Percentiles rank a stretch among this genome's conserved stretches.
Conservation (phyloP, 2,329 filamentous ascomycete species). For the Fusarium sp. region DNA sequence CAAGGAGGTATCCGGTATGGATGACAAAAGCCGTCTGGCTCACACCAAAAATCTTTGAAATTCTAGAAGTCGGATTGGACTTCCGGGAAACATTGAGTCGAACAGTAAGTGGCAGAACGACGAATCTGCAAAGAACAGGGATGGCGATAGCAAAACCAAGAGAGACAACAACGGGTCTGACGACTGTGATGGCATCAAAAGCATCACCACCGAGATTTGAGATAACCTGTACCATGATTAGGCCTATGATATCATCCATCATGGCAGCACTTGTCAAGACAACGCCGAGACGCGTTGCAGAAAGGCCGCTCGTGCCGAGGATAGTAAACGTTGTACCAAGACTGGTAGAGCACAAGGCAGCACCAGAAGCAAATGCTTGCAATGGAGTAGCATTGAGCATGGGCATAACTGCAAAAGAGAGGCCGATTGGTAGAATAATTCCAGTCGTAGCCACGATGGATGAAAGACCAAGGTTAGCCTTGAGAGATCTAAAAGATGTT, state of each 20-base stretch:
- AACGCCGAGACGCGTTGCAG: conserved; percentile 60
- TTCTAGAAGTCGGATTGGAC: conserved; percentile 19
- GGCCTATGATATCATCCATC: conserved; percentile 81
- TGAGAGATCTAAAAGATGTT: conserved; percentile 51
- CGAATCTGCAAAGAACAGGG: conserved; percentile 57
- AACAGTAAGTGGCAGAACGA: conserved; percentile 54
- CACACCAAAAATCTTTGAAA: conserved; percentile 41
- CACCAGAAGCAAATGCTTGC: conserved; percentile 77
- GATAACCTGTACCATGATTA: conserved; percentile 82
- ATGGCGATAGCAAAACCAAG: conserved; percentile 60
- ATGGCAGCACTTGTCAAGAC: conserved; percentile 79
- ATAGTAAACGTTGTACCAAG: conserved; percentile 75
- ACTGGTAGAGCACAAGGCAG: conserved; percentile 77
- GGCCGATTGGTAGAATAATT: conserved; percentile 68
- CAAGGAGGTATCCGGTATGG: conserved; percentile 61
- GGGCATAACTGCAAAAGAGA: conserved; percentile 69
- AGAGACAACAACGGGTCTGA: conserved; percentile 58
- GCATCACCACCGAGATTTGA: conserved; percentile 63
- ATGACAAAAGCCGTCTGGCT: conserved; percentile 53
- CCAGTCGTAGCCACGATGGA: conserved; percentile 71
- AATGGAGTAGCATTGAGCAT: conserved; percentile 61
- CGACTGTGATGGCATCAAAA: conserved; percentile 47
- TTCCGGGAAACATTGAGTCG: conserved; percentile 46
- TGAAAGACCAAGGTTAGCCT: conserved; percentile 69
- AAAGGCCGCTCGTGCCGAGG: conserved; percentile 54